Base-by-base conservation (phyloP, 257 asterid species). In the Leonotis leonurus region DNA sequence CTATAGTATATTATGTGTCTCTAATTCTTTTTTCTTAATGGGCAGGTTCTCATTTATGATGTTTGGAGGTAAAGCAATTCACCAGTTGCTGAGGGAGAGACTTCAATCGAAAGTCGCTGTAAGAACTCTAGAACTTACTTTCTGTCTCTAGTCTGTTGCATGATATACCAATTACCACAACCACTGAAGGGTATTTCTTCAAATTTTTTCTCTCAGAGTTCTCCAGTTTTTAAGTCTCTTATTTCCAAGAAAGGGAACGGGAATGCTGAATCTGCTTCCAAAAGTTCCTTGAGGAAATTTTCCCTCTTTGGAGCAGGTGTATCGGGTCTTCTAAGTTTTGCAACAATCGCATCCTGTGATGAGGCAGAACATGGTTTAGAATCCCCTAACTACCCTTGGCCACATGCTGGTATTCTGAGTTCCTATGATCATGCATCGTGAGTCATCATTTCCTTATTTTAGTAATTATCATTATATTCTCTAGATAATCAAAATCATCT, bases 341-440 rank as follows among this genome's bases (percentile, higher is more conserved):
- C 89, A 56, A 81, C 91, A 65, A 39, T 79, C n/a, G 76, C 91
- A 60, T 70, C 91, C 66, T 84, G 89, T 48, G 95, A 83, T 72
- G 91, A 86, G 78, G 95, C 91, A 39, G 95, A 86, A 69, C 91
- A 86, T 75, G 95, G 95, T 32, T 71, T 86, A 74, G 95, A 76
- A 32, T 69, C 41, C 62, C 67, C 91, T 17, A 67, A 22, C 73
- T 81, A 86, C 71, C 95, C 91, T 16, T 86, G 95, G 95, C 95
- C 95, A 55, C 90, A 85, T 64, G 17, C 71, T 53, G 91, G 95
- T 76, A 81, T 86, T 44, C 83, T 86, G 51, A 83, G 85, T 70
- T 83, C 95, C 46, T 86, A 86, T 60, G 91, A 86, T 74, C 95
- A 86, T 70, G 78, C 89, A 55, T 83, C 91, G 95, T 86, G 75